Percentiles rank a stretch among this genome's conserved stretches.
These are phyloP conservation scores for Aspergillus neotritici DNA, from an alignment of 2,329 filamentous ascomycete genomes.

Conservation along the genomic window DNA sequence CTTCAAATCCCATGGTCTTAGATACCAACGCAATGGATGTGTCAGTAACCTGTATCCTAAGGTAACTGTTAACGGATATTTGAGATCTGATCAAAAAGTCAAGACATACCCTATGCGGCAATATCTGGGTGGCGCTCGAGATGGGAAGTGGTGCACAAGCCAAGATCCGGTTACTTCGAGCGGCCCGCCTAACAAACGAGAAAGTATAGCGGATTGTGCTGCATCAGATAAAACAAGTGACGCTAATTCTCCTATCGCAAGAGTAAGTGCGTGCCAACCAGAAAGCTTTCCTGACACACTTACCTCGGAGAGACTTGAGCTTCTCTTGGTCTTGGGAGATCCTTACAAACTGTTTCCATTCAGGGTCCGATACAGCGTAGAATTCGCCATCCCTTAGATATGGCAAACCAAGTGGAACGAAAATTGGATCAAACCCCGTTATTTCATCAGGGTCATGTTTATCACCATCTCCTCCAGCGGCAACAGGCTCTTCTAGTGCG, in stretches of 20 bases:
- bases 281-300: slow-evolving; percentile 12
- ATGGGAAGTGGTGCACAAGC: slow-evolving; percentile 59
- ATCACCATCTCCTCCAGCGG: background rate
- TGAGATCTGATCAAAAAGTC: background rate
- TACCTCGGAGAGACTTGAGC: slow-evolving; percentile 45
- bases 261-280: slow-evolving; percentile 5
- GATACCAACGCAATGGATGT: slow-evolving; percentile 23
- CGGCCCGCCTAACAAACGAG: slow-evolving; percentile 42
- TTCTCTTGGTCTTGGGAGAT: slow-evolving; percentile 51
- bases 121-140: slow-evolving; percentile 54
- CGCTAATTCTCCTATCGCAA: slow-evolving; percentile 43
- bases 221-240: slow-evolving; percentile 41
- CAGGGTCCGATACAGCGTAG: slow-evolving; percentile 47
- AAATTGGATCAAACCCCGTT: slow-evolving; percentile 45
- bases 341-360: slow-evolving; percentile 57
- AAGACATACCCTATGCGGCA: slow-evolving; percentile 53
- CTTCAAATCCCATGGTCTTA: slow-evolving; percentile 23
- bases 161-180: slow-evolving; percentile 50
- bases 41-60: slow-evolving; percentile 25
- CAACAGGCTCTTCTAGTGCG: slow-evolving; percentile 6
- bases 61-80: slow-evolving; percentile 7
- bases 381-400: slow-evolving; percentile 26
- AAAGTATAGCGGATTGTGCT: slow-evolving; percentile 42
- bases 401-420: slow-evolving; percentile 58
- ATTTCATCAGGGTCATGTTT: slow-evolving; percentile 7